Percentiles rank a stretch among this genome's conserved stretches.
Evolutionary conservation across 371 early-diverging fungal genomes (phyloP).

Genomic region (Mucor irregularis): DNA sequence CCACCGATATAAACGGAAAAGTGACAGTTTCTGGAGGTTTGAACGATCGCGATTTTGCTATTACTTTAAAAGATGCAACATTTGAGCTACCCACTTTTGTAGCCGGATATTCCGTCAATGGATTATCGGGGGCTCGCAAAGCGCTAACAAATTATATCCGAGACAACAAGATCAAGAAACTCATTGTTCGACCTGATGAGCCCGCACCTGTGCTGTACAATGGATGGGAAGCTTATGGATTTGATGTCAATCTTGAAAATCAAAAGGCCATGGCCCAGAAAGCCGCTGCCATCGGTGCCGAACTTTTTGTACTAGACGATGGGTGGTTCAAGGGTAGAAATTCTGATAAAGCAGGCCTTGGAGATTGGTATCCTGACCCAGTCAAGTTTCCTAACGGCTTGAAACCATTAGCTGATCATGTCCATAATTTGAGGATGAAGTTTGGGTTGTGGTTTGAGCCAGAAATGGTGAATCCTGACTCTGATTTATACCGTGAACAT

Average conservation of each 20-base stretch:
- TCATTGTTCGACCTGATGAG: not conserved
- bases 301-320: conserved; percentile 56
- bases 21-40: conserved; percentile 36
- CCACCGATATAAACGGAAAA: conserved; percentile 26
- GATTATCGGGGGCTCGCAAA: conserved; percentile 38
- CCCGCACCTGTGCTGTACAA: conserved; percentile 38
- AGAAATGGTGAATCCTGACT: conserved; percentile 45
- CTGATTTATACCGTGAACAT: conserved; percentile 41
- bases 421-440: conserved; percentile 46
- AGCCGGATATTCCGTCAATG: conserved; percentile 31
- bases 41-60: conserved; percentile 36
- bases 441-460: conserved; percentile 65
- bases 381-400: conserved; percentile 55
- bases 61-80: conserved; percentile 3
- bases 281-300: conserved; percentile 38
- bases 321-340: conserved; percentile 51
- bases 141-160: conserved; percentile 25
- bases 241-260: conserved; percentile 29
- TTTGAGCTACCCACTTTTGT: conserved; percentile 22
- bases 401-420: conserved; percentile 40
- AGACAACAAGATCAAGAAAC: conserved; percentile 8
- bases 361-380: conserved; percentile 53
- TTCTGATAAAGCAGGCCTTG: conserved; percentile 45
- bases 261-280: conserved; percentile 26
- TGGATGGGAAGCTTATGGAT: conserved; percentile 48